Evolutionary conservation across 768 basidiomycete genomes (phyloP), one percentile per base, ranked within the genome.

Genomic region (Boletus subcaerulescens): DNA sequence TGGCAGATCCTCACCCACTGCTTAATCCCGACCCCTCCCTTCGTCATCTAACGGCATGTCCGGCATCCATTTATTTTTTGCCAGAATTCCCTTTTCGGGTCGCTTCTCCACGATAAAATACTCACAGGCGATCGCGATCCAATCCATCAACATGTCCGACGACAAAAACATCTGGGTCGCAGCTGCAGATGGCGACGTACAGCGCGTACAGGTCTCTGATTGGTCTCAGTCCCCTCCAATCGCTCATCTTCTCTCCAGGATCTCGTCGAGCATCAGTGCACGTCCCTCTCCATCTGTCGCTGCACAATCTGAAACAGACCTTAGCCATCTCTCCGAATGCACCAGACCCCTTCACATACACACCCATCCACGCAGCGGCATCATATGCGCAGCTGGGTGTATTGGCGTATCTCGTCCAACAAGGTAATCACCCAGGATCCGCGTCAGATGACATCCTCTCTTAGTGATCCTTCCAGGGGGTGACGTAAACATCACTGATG

Each of bases 311-410:
- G 65, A 68, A 66, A 68, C 65, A 62, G 65, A 49, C 65, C 62
- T 60, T 70, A 83, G 83, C 77, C 39, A 64, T 84, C 40, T 86
- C 86, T 39, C 86, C 91, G 33, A 92, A 93, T 62, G 74, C 71
- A 15, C 84, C 86, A 6, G 91, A 93, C 65, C 64, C 69, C 8
- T 77, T 80, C 74, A 88, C 89, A 32, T 93, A 93, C 71, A 93
- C 91, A 0, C 89, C 91, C 35, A 91, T 93, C 89, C 93, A 97
- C 72, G 94, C 94, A 17, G 93, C 94, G 14, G 93, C 94, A 1
- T 96, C 93, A 1, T 97, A 96, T 65, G 91, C 85, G 17, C 93
- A 93, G 31, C 67, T 89, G 10, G 72, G 86, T 45, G 69, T 94
- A 40, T 74, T 97, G 33, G 78, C 84, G 14, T 96, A 92, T 73